phyloP scores from a whole-genome alignment of 805 yeast species.

The Lachancea meyersii region DNA sequence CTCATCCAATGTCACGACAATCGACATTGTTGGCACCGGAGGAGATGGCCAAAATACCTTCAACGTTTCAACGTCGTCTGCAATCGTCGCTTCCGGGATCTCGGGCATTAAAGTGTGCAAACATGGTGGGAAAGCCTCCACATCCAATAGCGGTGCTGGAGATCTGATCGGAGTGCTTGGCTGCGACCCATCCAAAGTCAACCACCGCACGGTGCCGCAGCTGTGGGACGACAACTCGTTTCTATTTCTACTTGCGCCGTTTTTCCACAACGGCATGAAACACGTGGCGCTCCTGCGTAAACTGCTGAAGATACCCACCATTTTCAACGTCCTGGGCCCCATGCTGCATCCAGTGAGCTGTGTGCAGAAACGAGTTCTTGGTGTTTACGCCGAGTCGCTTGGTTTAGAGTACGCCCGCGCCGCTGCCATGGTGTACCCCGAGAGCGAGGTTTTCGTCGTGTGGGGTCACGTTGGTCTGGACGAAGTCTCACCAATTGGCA shows the following conservation, averaged over 20 bases:
- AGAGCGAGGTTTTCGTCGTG: slow-evolving; percentile 68
- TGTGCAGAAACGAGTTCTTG: slow-evolving; percentile 70
- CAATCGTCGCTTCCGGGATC: slow-evolving; percentile 91
- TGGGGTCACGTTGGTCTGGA: slow-evolving; percentile 91
- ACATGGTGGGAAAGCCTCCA: slow-evolving; percentile 97
- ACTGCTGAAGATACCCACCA: slow-evolving; percentile 80
- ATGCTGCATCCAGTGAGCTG: slow-evolving; percentile 83
- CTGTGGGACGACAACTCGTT: slow-evolving; percentile 42
- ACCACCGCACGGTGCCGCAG: slow-evolving; percentile 50
- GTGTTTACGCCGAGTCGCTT: slow-evolving; percentile 74
- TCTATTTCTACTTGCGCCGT: slow-evolving; percentile 85
- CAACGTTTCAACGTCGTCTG: slow-evolving; percentile 91
- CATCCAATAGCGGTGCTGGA: slow-evolving; percentile 90
- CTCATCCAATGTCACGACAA: slow-evolving; percentile 46
- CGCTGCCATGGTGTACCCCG: slow-evolving; percentile 48
- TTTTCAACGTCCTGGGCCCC: slow-evolving; percentile 93
- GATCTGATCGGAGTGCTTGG: slow-evolving; percentile 80
- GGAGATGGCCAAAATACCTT: slow-evolving; percentile 98
- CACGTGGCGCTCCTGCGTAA: slow-evolving; percentile 73
- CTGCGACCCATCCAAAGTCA: slow-evolving; percentile 69
- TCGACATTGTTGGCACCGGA: slow-evolving; percentile 96
- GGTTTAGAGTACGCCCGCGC: slow-evolving; percentile 86
- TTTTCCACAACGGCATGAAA: slow-evolving; percentile 89
- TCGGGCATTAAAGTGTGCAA: slow-evolving; percentile 66
- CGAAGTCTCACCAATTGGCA: slow-evolving; percentile 87